Evolutionary conservation across 1,284 basidiomycete genomes (phyloP).

Genomic region (Quambalaria eucalypti): DNA sequence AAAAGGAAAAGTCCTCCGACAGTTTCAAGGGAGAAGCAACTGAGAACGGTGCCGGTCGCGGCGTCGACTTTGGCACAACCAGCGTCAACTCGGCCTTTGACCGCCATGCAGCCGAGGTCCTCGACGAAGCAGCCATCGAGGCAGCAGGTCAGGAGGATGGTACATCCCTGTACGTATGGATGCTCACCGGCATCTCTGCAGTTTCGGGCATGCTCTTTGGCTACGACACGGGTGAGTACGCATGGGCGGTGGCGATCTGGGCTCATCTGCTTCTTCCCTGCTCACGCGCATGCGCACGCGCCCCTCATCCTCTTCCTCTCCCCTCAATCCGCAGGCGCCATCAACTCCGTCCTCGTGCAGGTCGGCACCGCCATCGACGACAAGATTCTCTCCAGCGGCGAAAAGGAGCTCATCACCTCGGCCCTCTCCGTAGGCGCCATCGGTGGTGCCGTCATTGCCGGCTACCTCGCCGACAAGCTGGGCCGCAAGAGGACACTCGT

Average conservation of each 20-base stretch:
- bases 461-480: constrained; percentile 38
- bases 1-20: no score
- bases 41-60: not conserved
- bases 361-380: constrained; percentile 19
- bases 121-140: constrained; percentile 28
- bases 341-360: constrained; percentile 17
- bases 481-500: constrained; percentile 47
- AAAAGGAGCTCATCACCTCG: constrained; percentile 28
- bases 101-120: constrained; percentile 8
- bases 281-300: no score
- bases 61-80: not conserved
- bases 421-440: constrained; percentile 26
- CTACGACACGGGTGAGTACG: constrained; percentile 29
- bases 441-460: constrained; percentile 36
- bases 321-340: no score
- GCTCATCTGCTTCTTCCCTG: no score
- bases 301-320: no score
- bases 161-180: constrained; percentile 24
- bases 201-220: constrained; percentile 22
- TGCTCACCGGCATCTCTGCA: constrained; percentile 20
- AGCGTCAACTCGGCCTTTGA: not conserved
- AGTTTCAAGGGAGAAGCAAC: no score
- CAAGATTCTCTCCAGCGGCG: constrained; percentile 12
- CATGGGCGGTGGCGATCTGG: no score
- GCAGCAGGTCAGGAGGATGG: constrained; percentile 20